Evolutionary conservation across 495 filamentous ascomycete genomes (phyloP).

Genomic region (Daldinia decipiens): DNA sequence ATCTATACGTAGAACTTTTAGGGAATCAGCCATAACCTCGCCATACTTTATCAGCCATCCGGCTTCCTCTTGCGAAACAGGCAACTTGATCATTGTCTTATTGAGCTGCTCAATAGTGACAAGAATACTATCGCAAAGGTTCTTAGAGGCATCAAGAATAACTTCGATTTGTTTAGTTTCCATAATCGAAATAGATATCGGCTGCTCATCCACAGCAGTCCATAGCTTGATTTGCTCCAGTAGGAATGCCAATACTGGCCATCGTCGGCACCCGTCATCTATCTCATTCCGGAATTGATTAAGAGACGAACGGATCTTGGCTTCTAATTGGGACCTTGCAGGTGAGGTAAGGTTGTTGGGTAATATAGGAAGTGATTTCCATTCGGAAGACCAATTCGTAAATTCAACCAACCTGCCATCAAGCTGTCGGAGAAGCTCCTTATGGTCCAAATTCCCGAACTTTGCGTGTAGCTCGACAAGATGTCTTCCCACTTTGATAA

Average conservation of each 20-base stretch:
- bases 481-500: conserved; percentile 55
- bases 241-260: conserved; percentile 70
- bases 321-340: conserved; percentile 54
- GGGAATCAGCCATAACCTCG: conserved; percentile 61
- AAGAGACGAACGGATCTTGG: conserved; percentile 58
- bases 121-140: conserved; percentile 71
- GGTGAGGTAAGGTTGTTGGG: conserved; percentile 64
- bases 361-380: conserved; percentile 62
- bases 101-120: conserved; percentile 78
- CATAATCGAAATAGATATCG: conserved; percentile 6
- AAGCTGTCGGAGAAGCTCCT: conserved; percentile 55
- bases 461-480: conserved; percentile 69
- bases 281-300: conserved; percentile 58
- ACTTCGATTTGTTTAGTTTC: conserved; percentile 47
- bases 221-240: conserved; percentile 68
- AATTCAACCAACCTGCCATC: conserved; percentile 63
- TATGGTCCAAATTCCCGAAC: conserved; percentile 63
- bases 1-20: conserved; percentile 67
- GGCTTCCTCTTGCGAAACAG: conserved; percentile 65
- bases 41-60: conserved; percentile 73
- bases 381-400: conserved; percentile 48
- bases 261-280: conserved; percentile 51
- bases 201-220: conserved; percentile 46
- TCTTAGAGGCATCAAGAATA: conserved; percentile 68
- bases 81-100: conserved; percentile 55